Evolutionary conservation across 164 flowering plant species (phyloP), one percentile per base, ranked within the genome.

Genomic region (Protea cynaroides): DNA sequence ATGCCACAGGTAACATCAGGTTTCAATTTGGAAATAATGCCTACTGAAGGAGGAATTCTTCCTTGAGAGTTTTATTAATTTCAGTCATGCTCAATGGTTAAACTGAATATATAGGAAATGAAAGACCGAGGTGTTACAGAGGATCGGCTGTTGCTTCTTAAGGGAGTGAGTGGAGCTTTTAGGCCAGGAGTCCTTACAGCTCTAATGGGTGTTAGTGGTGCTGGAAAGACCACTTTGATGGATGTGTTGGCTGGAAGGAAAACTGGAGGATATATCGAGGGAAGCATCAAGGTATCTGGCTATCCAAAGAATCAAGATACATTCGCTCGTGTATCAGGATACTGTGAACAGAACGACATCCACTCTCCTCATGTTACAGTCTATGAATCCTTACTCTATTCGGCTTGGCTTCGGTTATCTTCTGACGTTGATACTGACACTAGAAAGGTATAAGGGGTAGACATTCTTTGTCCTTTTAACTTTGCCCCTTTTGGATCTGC

Each of bases 221-320:
- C 86, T 54, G 86, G 86, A 15, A 83, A 83, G 65, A 83, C 84
- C 0, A 81, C 84, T 18, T 71, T 83, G 7, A 67, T 86, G 85
- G 90, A 86, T 68, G 90, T 86, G 24, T 68, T 86, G 52, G 81
- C 86, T 14, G 89, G 86, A 19, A 73, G 89, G 61, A 85, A 85
- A 68, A 83, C 86, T 8, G 85, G 89, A 34, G 89, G 89, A 25
- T 81, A 81, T 59, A 78, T 83, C 19, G 81, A 79, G 0, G 89
- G 89, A 22, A 59, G 49, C 51, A 79, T 85, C 22, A 78, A 22
- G 24, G 72, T 85, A 63, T 83, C 86, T 7, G 89, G 89, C 12
- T 83, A 79, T 59, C 84, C 82, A 7, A 85, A 85, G 71, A 78
- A 75, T 34, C 89, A 85, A 70, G 82, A 79, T 58, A 82, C 89